Evolutionary conservation across 805 yeast genomes (phyloP), one percentile per base, ranked within the genome.

Genomic region (Soucietia sequanensis): DNA sequence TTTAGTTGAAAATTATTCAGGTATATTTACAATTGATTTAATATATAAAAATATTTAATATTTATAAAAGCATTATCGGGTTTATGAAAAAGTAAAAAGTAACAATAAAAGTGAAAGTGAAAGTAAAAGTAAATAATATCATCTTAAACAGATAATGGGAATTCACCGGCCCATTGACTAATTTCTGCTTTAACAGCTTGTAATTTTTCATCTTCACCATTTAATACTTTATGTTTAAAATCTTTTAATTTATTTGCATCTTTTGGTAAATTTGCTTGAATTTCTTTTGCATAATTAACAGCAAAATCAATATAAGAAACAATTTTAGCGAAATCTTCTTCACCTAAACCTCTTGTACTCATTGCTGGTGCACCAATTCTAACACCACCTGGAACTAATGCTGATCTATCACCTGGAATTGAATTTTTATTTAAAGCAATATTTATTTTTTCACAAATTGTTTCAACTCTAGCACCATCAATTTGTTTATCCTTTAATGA

Each of bases 281-380:
- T 73, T 47, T 76, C 72, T 61, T 75, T 76, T 39, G 97, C 89
- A 58, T 80, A 79, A 50, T 76, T 72, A 39, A 86, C 89, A 23
- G 96, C 95, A 47, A 69, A 65, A 57, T 84, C 85, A 54, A 91
- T 85, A 70, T 76, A 88, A 35, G 71, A 76, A 27, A 90, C 91
- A 38, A 91, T 93, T 58, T 76, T 75, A 43, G 72, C 80, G 57
- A 91, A 91, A 53, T 91, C 98, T 37, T 68, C 75, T 42, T 73
- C 76, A 34, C 78, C 78, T 56, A 91, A 83, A 30, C 96, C 97
- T 71, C 99, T 82, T 34, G 97, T 88, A 37, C 97, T 84, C 98
- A 91, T 91, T 31, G 98, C 98, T 39, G 99, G 99, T 12, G 98
- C 86, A 52, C 99, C 99, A 42, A 91, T 84, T 72, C 99, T 84